Evolutionary conservation across 2,329 filamentous ascomycete species (phyloP), one percentile per base, ranked within the genome.

Genomic region (Aspergillus aculeatus): DNA sequence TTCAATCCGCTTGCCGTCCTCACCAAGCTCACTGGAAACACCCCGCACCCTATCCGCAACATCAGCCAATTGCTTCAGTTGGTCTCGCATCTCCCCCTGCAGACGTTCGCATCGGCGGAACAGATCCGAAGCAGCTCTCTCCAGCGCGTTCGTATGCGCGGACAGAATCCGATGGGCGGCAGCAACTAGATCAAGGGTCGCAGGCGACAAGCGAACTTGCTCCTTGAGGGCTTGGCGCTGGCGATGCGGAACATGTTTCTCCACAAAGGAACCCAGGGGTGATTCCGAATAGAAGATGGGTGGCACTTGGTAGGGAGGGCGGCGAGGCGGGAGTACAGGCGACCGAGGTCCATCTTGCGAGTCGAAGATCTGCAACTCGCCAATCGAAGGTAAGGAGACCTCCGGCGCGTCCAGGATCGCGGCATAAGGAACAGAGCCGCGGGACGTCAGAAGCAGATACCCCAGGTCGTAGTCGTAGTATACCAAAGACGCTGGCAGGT

Each of bases 381-480:
- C 61, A 1, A 70, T 64, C 14, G 68, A 66, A 2, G 71, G 68
- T 52, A 74, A 66, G 4, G 69, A 63, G 21, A 70, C 65, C 49
- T 70, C 75, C 7, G 82, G 79, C 7, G 80, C 74, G 64, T 87
- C 84, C 51, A 84, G 79, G 55, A 77, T 73, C 4, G 79, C 82
- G 31, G 80, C 84, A 64, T 80, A 80, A 2, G 81, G 80, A 62
- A 80, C 78, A 50, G 78, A 78, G 7, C 76, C 75, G 35, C 76
- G 75, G 26, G 75, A 77, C 24, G 81, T 84, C 41, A 86, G 75
- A 49, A 88, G 70, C 29, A 88, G 74, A 65, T 86, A 85, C 10
- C 85, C 85, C 31, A 86, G 69, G 60, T 84, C 82, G 11, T 80
- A 80, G 62, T 86, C 83, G 52, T 83, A 77, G 38, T 87, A 77